These are phyloP conservation scores for Cyberlindnera xylosilytica DNA, from an alignment of 805 yeast species.

Conservation along the genomic window DNA sequence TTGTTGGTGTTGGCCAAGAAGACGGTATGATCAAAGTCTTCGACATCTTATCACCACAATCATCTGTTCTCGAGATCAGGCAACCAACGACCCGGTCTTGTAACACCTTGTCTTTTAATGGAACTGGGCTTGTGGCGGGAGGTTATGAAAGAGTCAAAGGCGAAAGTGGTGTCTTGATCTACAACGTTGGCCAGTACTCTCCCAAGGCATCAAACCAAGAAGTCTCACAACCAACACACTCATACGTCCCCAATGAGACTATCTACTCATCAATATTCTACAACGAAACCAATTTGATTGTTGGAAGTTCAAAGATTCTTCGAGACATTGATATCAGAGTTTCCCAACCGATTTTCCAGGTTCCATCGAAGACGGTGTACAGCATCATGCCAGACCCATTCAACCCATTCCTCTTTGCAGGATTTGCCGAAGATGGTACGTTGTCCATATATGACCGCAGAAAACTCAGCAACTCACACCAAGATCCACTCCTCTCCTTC, in stretches of 20 bases:
- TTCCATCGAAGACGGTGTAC: conserved; percentile 70
- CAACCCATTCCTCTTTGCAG: conserved; percentile 62
- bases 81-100: conserved; percentile 66
- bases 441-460: conserved; percentile 81
- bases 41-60: conserved; percentile 44
- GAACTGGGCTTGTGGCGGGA: conserved; percentile 62
- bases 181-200: conserved; percentile 69
- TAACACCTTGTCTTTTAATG: conserved; percentile 68
- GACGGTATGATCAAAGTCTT: conserved; percentile 65
- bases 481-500: conserved; percentile 58
- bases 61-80: conserved; percentile 19
- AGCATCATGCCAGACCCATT: conserved; percentile 70
- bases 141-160: conserved; percentile 64
- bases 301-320: conserved; percentile 73
- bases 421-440: conserved; percentile 81
- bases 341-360: conserved; percentile 63
- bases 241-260: conserved; percentile 71
- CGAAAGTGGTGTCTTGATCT: conserved; percentile 72
- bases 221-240: conserved; percentile 49
- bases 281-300: conserved; percentile 57
- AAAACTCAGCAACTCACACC: conserved; percentile 39
- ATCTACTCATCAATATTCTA: conserved; percentile 66
- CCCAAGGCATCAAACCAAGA: conserved; percentile 43
- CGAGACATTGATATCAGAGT: conserved; percentile 75
- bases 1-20: conserved; percentile 70